Evolutionary conservation across 176 grass and related monocot species (phyloP), one percentile per base, ranked within the genome.

Genomic region (Typha latifolia): DNA sequence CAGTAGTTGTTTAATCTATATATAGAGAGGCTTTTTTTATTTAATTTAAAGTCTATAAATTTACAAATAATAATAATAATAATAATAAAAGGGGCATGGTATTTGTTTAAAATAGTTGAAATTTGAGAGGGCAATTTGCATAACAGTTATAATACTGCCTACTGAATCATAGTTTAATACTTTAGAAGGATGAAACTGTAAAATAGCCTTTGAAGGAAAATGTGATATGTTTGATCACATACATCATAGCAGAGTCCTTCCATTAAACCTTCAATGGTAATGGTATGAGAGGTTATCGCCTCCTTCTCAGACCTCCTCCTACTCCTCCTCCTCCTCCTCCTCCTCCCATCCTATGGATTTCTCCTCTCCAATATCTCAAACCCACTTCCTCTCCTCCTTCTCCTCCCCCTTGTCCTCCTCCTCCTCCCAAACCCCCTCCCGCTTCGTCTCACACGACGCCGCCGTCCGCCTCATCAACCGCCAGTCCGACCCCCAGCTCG

Each of bases 321-420:
- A 49, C 47, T 78, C 75, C 72, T 0, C 64, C 21, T 26, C 73
- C 12, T 5, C 66, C 29, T 14, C 62, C 67, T 47, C 61, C 18
- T 16, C 52, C 3, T 1, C 70, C 75, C 7, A 61, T 86, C 22
- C 87, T 74, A 19, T 91, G 92, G 87, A 91, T 91, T 61, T 88
- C 87, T 16, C 91, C 87, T 0, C 87, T 91, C 50, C 92, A 86
- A 24, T 86, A 86, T 61, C 82, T 77, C 23, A 59, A 69, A 51
- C 71, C 77, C 21, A 43, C 75, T 15, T 26, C 67, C n/a, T 16
- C 47, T 4, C 14, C 37, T 37, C 66, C 7, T 29, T 32, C 77
- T 0, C n/a, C 82, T 1, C 77, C 83, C 1, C 72, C 75, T 0
- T 62, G 67, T 2, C 69, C 69, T 0, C 61, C 73, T 12, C 63